Percentiles rank a stretch among this genome's conserved stretches.
These are phyloP conservation scores for Alternaria gansuensis DNA, from an alignment of 2,329 filamentous ascomycete species.

Conservation along the genomic window DNA sequence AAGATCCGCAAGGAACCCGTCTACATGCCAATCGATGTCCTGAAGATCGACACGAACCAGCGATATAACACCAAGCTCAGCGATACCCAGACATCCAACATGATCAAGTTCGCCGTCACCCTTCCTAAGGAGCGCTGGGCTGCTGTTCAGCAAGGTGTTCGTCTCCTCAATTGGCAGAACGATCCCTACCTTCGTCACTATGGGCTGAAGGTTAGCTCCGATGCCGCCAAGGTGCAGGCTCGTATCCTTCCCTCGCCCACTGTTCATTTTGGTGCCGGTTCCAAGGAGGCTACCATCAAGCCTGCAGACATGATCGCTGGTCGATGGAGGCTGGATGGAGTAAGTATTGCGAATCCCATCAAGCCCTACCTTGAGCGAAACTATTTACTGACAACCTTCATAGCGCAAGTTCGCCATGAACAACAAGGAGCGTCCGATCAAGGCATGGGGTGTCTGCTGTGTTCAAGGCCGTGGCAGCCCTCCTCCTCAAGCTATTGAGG, in stretches of 20 bases:
- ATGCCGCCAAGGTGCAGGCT: slow-evolving; percentile 71
- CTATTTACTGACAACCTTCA: background rate
- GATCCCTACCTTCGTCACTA: slow-evolving; percentile 78
- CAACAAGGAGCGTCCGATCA: slow-evolving; percentile 68
- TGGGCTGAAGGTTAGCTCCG: slow-evolving; percentile 72
- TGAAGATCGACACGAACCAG: slow-evolving; percentile 64
- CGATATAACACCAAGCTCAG: slow-evolving; percentile 67
- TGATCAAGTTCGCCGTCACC: slow-evolving; percentile 95
- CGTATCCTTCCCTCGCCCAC: slow-evolving; percentile 75
- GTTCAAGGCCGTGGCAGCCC: slow-evolving; percentile 64
- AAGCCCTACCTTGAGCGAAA: background rate
- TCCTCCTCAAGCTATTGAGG: slow-evolving; percentile 56
- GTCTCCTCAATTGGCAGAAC: slow-evolving; percentile 70
- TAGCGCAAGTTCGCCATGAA: slow-evolving; percentile 75
- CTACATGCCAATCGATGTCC: slow-evolving; percentile 65
- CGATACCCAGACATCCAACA: slow-evolving; percentile 73
- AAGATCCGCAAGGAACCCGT: slow-evolving; percentile 54
- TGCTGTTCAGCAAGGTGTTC: slow-evolving; percentile 74
- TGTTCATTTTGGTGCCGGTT: slow-evolving; percentile 67
- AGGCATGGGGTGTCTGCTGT: slow-evolving; percentile 78
- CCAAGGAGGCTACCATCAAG: slow-evolving; percentile 38
- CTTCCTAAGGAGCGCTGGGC: slow-evolving; percentile 72
- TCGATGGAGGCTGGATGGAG: slow-evolving; percentile 80
- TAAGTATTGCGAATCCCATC: background rate
- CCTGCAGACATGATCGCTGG: slow-evolving; percentile 64